phyloP scores from a whole-genome alignment of 2,329 filamentous ascomycete genomes.

The Cladophialophora chaetospira region DNA sequence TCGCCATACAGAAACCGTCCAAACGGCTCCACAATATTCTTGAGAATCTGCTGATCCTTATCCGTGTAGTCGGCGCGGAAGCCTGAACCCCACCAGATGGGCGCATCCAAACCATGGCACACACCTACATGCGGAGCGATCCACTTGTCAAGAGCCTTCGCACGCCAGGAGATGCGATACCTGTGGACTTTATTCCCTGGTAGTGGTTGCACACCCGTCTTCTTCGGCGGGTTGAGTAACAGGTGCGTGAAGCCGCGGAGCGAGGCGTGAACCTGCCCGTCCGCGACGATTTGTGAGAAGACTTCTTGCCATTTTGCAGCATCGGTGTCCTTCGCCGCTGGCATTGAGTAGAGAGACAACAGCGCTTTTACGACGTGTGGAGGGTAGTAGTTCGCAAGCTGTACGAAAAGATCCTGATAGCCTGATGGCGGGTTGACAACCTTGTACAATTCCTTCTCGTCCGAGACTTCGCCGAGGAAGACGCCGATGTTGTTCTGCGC shows the following conservation, averaged over 20 bases:
- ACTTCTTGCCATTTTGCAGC: slow-evolving; percentile 37
- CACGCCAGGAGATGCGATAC: slow-evolving; percentile 34
- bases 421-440: slow-evolving; percentile 43
- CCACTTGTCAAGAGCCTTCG: slow-evolving; percentile 30
- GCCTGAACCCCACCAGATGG: slow-evolving; percentile 33
- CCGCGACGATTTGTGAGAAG: slow-evolving; percentile 47
- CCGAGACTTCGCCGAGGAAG: slow-evolving; percentile 48
- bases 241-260: slow-evolving; percentile 39
- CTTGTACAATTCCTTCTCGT: slow-evolving; percentile 50
- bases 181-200: slow-evolving; percentile 23
- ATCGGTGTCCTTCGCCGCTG: slow-evolving; percentile 30
- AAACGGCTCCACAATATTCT: slow-evolving; percentile 31
- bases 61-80: slow-evolving; percentile 30
- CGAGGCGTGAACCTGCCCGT: slow-evolving; percentile 46
- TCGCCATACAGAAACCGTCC: slow-evolving; percentile 30
- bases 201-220: slow-evolving; percentile 12
- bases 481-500: slow-evolving; percentile 39
- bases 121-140: slow-evolving; percentile 28
- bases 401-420: slow-evolving; percentile 40
- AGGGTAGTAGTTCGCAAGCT: slow-evolving; percentile 50
- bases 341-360: slow-evolving; percentile 41
- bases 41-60: slow-evolving; percentile 21
- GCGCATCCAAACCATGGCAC: slow-evolving; percentile 31
- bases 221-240: slow-evolving; percentile 22
- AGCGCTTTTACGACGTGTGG: slow-evolving; percentile 42